Base-by-base conservation (phyloP, 2,329 filamentous ascomycete species). In the Colletotrichum siamense region DNA sequence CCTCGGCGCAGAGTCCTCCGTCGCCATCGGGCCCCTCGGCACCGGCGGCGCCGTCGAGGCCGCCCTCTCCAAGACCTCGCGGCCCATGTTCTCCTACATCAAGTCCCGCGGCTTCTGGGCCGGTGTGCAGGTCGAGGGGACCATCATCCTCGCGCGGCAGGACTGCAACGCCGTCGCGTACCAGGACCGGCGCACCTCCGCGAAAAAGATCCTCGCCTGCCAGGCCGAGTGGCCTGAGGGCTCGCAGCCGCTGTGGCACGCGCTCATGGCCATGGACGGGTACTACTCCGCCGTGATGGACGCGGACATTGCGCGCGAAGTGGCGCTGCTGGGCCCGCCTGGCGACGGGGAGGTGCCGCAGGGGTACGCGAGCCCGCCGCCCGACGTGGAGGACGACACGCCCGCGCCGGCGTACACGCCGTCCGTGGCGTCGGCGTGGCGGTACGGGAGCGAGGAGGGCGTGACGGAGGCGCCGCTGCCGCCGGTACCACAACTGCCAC, bases 111-210 rank as follows among this genome's bases (percentile, higher is more conserved):
- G 95, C 2, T 90, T 96, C 73, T 96, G 96, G 82, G 94, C 93
- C 2, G 94, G 95, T 15, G 90, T 96, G 0, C 94, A 95, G 78
- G 88, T 96, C n/a, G 95, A 96, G 79, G 95, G 95, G 3, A 96
- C 95, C 0, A 89, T 96, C 22, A 88, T 96, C 57, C 92, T 96
- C 67, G 93, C 95, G 80, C 90, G 95, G 26, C 91, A 89, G 0
- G 95, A 96, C 79, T 95, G 95, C 81, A 97, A 97, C 81, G 92
- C 94, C 76, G 89, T 91, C 12, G 96, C 96, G 79, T 97, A 96
- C 82, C 91, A 92, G 18, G 89, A 95, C 77, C 81, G 81, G 15
- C 81, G 81, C n/a, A 86, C 87, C 62, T 80, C 82, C 0, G 83
- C 85, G 8, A 78, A 81, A 69, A 82, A 78, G 71, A 87, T 88